Evolutionary conservation across 768 basidiomycete species (phyloP).

Genomic region (Candolleomyces eurysporus): DNA sequence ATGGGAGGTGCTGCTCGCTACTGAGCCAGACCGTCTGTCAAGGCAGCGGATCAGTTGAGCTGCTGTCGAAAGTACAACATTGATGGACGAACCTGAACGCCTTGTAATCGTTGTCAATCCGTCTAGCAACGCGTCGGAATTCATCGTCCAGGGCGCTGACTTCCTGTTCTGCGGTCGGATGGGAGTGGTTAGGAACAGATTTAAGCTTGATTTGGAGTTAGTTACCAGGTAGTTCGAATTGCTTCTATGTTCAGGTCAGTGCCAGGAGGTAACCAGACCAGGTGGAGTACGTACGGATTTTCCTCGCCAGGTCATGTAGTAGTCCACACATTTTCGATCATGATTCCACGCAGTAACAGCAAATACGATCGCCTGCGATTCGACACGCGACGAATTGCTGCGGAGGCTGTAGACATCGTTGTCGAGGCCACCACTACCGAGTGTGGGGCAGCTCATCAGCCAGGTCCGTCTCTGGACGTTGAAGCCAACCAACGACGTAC

Average conservation of each 20-base stretch:
- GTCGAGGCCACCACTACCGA: slow-evolving; percentile 9
- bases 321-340: slow-evolving; percentile 43
- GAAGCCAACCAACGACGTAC: slow-evolving; percentile 24
- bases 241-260: not conserved
- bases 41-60: not conserved
- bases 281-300: slow-evolving; percentile 30
- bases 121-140: slow-evolving; percentile 38
- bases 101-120: slow-evolving; percentile 43
- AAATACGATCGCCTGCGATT: slow-evolving; percentile 40
- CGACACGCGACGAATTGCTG: slow-evolving; percentile 17
- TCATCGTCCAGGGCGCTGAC: slow-evolving; percentile 36
- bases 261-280: not conserved
- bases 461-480: not conserved
- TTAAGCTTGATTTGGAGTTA: not conserved
- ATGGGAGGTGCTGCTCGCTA: slow-evolving; percentile 1
- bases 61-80: not conserved
- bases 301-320: slow-evolving; percentile 50
- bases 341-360: slow-evolving; percentile 40
- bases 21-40: slow-evolving; percentile 5
- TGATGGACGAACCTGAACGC: slow-evolving; percentile 29
- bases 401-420: slow-evolving; percentile 16
- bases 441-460: not conserved
- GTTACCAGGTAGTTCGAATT: too few relatives aligned
- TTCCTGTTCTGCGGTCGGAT: slow-evolving; percentile 23
- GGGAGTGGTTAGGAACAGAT: not conserved